Evolutionary conservation across 495 filamentous ascomycete species (phyloP).

Genomic region (Trichoderma parareesei): DNA sequence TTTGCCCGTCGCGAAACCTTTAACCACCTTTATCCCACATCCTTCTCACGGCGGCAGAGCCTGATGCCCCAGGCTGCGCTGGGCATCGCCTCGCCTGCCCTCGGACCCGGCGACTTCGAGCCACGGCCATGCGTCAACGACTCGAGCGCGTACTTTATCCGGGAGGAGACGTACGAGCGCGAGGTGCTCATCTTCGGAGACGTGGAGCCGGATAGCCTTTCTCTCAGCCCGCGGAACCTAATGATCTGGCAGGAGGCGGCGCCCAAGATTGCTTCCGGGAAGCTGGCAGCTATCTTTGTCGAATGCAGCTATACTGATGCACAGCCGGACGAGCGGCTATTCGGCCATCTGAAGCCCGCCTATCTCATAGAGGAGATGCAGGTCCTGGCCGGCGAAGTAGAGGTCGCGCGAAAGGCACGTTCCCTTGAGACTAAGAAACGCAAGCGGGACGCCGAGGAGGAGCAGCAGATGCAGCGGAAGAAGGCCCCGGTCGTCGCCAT

Average conservation of each 20-base stretch:
- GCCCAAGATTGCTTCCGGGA: conserved; percentile 61
- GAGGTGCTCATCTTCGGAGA: conserved; percentile 94
- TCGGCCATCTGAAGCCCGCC: conserved; percentile 78
- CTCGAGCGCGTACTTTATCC: conserved; percentile 86
- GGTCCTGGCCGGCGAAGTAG: conserved; percentile 60
- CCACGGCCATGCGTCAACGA: conserved; percentile 55
- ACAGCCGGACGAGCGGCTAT: conserved; percentile 65
- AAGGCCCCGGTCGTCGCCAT: not conserved
- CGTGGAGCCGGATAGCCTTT: conserved; percentile 84
- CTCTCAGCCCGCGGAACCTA: conserved; percentile 67
- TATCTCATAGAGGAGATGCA: conserved; percentile 72
- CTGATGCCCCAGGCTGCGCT: not conserved
- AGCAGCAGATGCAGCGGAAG: conserved; percentile 19
- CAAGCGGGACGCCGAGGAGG: conserved; percentile 14
- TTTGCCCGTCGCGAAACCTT: conserved; percentile 4
- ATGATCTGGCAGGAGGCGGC: conserved; percentile 80
- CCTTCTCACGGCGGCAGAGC: conserved; percentile 9
- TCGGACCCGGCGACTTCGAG: conserved; percentile 18
- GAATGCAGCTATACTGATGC: conserved; percentile 87
- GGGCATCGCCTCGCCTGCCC: conserved; percentile 15
- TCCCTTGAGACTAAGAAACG: conserved; percentile 18
- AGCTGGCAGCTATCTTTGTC: conserved; percentile 76
- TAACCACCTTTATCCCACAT: not conserved
- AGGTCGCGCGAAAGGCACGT: conserved; percentile 26
- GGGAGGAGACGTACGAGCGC: conserved; percentile 53